Conservation (phyloP, 2,329 filamentous ascomycete genomes). For the Colletotrichum truncatum region DNA sequence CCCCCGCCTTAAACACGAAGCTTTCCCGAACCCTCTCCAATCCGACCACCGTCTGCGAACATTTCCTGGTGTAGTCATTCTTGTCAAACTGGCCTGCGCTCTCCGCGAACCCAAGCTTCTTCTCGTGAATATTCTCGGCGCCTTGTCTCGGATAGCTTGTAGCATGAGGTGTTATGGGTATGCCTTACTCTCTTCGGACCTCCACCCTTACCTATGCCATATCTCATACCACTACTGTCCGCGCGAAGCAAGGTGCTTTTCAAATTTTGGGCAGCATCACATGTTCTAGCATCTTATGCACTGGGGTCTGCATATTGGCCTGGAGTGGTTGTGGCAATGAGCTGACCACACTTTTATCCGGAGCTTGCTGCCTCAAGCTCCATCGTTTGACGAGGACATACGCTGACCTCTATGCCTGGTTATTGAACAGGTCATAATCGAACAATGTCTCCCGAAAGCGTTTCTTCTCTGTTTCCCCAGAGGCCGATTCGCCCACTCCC, state of each 20-base stretch:
- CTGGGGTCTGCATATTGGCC: no score
- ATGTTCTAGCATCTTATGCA: neutral
- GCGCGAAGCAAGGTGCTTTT: neutral
- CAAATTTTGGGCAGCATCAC: neutral
- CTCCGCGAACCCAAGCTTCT: neutral
- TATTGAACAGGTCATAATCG: conserved; percentile 51
- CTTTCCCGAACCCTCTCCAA: conserved; percentile 6
- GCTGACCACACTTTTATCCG: neutral
- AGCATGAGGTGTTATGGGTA: conserved; percentile 54
- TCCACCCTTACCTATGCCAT: conserved; percentile 41
- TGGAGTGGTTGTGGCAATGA: conserved; percentile 14
- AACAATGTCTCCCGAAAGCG: conserved; percentile 76
- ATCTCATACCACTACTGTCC: conserved; percentile 1
- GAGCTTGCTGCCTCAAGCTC: neutral
- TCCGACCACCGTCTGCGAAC: neutral
- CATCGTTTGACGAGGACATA: neutral
- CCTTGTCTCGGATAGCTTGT: conserved; percentile 22
- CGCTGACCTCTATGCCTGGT: conserved; percentile 22
- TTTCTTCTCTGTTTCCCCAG: conserved; percentile 84
- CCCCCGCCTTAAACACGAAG: conserved; percentile 15
- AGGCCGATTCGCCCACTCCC: conserved; percentile 93
- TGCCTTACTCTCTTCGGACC: conserved; percentile 37
- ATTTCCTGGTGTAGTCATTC: neutral
- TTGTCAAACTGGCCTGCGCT: neutral
- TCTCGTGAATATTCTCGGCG: conserved; percentile 17